Evolutionary conservation across 805 yeast species (phyloP).

Genomic region (Trichomonascus vanleenenianus): DNA sequence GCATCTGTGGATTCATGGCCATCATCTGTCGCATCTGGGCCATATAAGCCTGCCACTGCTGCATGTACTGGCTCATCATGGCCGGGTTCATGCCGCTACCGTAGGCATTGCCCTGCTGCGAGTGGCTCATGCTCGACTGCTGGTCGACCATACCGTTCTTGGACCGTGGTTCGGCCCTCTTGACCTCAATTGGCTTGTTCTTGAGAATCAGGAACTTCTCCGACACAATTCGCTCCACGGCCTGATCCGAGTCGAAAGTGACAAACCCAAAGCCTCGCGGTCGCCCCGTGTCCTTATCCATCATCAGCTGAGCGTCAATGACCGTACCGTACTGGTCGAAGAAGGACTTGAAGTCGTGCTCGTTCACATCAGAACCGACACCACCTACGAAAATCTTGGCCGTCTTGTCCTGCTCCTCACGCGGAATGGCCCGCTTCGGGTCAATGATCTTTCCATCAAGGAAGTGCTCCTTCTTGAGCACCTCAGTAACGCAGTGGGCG

Average conservation of each 20-base stretch:
- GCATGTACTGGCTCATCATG: conserved; percentile 37
- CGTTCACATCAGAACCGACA: conserved; percentile 87
- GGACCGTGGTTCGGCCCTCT: conserved; percentile 36
- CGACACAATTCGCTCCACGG: conserved; percentile 81
- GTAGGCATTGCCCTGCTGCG: conserved; percentile 6
- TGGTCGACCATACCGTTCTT: conserved; percentile 10
- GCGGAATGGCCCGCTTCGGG: conserved; percentile 95
- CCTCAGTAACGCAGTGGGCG: conserved; percentile 78
- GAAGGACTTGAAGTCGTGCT: conserved; percentile 77
- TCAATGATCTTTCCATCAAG: conserved; percentile 94
- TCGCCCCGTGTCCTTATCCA: conserved; percentile 94
- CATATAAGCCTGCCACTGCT: conserved; percentile 34
- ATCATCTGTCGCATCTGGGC: conserved; percentile 31
- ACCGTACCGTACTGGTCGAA: conserved; percentile 85
- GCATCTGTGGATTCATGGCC: conserved; percentile 18
- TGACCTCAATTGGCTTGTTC: conserved; percentile 53
- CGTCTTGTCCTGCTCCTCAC: conserved; percentile 93
- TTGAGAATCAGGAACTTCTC: conserved; percentile 76
- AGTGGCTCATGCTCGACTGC: conserved; percentile 4
- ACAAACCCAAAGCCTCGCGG: conserved; percentile 97
- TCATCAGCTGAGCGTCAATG: conserved; percentile 93
- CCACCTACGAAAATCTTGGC: conserved; percentile 98
- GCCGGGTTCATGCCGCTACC: conserved; percentile 32
- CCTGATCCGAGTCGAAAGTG: conserved; percentile 89
- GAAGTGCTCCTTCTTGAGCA: conserved; percentile 76